A percentile compares a stretch with the other conserved stretches of the same genome.
Evolutionary conservation across 441 rosid species (phyloP).

Genomic region (Populus hybrid): DNA sequence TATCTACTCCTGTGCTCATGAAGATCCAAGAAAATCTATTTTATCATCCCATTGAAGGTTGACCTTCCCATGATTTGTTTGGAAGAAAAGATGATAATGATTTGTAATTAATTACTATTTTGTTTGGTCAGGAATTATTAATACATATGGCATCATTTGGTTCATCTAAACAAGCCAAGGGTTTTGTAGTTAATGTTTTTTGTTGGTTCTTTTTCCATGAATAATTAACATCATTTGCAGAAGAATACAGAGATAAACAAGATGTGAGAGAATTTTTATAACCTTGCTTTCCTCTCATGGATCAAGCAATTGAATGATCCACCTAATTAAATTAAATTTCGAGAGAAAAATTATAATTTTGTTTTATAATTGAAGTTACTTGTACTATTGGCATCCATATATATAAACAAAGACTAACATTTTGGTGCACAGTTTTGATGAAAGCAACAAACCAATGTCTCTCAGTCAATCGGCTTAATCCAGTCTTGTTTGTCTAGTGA

Average conservation of each 20-base stretch:
- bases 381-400: background rate
- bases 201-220: background rate
- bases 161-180: background rate
- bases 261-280: background rate
- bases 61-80: background rate
- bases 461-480: background rate
- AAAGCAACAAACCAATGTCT: background rate
- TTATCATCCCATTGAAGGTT: background rate
- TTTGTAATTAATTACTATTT: too few relatives aligned
- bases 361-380: background rate
- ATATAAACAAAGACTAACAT: background rate
- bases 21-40: background rate
- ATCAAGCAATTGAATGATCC: background rate
- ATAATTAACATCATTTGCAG: background rate
- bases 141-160: background rate
- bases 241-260: background rate
- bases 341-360: background rate
- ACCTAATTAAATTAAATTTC: too few relatives aligned
- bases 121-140: background rate
- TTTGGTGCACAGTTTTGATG: background rate
- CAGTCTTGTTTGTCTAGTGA: background rate
- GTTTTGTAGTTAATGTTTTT: background rate
- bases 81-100: background rate
- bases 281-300: too few relatives aligned
- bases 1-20: background rate